phyloP scores from a whole-genome alignment of 2,329 filamentous ascomycete genomes.

The Colletotrichum limetticola region DNA sequence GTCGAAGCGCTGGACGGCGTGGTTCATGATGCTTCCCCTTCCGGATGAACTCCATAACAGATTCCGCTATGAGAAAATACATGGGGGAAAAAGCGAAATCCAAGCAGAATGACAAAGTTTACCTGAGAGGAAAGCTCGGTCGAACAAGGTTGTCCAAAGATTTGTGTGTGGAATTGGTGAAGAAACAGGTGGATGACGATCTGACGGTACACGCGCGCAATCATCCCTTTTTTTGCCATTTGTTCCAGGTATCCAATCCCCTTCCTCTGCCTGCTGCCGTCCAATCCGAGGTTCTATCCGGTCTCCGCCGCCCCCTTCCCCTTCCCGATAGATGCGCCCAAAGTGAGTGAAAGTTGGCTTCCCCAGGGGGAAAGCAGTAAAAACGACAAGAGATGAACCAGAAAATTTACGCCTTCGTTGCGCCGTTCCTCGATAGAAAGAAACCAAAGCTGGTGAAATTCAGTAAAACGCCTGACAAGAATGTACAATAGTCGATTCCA shows the following conservation, averaged over 20 bases:
- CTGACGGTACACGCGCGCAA: not conserved
- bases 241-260: too few species aligned
- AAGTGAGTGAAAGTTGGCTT: not conserved
- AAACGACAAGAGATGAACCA: not conserved
- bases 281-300: not conserved
- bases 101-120: too few species aligned
- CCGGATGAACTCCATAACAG: slow-evolving; percentile 21
- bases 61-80: not conserved
- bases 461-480: not conserved
- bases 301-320: not conserved
- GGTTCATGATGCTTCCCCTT: not conserved
- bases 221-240: not conserved
- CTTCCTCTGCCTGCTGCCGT: not conserved
- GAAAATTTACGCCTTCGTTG: not conserved
- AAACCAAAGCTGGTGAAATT: not conserved
- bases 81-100: not conserved
- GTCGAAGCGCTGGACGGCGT: slow-evolving; percentile 1
- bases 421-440: not conserved
- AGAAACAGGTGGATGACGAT: not conserved
- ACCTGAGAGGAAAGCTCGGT: too few species aligned
- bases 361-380: not conserved
- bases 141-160: not conserved
- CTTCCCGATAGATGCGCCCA: not conserved
- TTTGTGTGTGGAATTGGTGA: slow-evolving; percentile 1
- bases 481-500: not conserved